Conservation (phyloP, 805 yeast species). For the Kazachstania martiniae region DNA sequence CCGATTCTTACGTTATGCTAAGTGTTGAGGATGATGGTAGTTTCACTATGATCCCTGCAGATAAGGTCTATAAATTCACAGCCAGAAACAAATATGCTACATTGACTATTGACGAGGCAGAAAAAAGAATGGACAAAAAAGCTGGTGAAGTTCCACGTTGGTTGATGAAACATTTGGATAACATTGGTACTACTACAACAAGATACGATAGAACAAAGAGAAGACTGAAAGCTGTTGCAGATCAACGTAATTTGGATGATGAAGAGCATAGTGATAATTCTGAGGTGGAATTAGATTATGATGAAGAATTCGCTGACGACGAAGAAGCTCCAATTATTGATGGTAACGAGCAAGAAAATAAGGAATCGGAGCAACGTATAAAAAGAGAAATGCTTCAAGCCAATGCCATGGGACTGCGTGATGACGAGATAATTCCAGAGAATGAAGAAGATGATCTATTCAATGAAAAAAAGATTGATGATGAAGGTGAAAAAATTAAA, state of each 20-base stretch:
- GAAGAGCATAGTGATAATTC: constrained; percentile 54
- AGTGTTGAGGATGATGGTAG: constrained; percentile 73
- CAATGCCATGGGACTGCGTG: constrained; percentile 54
- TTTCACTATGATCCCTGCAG: constrained; percentile 90
- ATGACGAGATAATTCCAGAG: constrained; percentile 46
- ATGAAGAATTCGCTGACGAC: constrained; percentile 96
- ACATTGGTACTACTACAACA: constrained; percentile 41
- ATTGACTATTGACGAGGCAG: constrained; percentile 91
- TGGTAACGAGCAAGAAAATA: constrained; percentile 90
- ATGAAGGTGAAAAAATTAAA: constrained; percentile 79
- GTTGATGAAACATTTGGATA: constrained; percentile 85
- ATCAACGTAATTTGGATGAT: constrained; percentile 29
- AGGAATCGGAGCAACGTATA: constrained; percentile 73
- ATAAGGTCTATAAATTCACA: constrained; percentile 86
- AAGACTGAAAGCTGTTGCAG: constrained; percentile 40
- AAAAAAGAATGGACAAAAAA: constrained; percentile 79
- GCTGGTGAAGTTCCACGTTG: constrained; percentile 72
- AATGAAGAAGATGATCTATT: constrained; percentile 65
- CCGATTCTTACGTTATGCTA: constrained; percentile 76
- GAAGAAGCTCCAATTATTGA: constrained; percentile 98
- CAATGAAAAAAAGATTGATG: constrained; percentile 70
- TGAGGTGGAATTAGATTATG: constrained; percentile 86
- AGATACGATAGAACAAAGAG: constrained; percentile 39
- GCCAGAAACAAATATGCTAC: constrained; percentile 91
- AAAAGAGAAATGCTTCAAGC: constrained; percentile 80